Evolutionary conservation across 176 grass and related monocot species (phyloP).

Genomic region (Eremochloa ophiuroides): DNA sequence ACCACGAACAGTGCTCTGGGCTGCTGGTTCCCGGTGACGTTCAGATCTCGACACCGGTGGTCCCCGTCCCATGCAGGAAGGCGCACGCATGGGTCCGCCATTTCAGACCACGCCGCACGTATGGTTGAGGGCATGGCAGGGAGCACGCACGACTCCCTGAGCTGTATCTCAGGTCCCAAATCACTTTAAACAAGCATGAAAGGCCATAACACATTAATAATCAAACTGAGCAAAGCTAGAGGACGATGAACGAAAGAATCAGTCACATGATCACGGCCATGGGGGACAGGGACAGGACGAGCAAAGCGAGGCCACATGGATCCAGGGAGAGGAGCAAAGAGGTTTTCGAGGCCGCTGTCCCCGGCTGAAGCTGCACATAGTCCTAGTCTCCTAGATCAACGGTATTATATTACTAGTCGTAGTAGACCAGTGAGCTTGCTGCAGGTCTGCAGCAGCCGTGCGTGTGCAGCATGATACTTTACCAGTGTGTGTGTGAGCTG

Average conservation of each 20-base stretch:
- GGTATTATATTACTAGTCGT: neutral
- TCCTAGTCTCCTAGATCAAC: neutral
- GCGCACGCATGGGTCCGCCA: neutral
- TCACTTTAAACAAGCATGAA: neutral
- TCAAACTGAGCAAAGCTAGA: neutral
- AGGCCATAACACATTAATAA: neutral
- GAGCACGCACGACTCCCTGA: neutral
- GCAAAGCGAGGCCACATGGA: conserved; percentile 19
- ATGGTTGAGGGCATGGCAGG: too few relatives aligned
- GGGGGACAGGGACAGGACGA: conserved; percentile 23
- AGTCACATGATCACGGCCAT: neutral
- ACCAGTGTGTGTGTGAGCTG: too few relatives aligned
- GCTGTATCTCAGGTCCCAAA: neutral
- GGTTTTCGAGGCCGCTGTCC: conserved; percentile 15
- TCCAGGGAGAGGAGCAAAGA: neutral
- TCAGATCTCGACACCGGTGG: conserved; percentile 33
- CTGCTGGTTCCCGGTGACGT: neutral
- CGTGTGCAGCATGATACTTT: neutral
- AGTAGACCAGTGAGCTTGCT: neutral
- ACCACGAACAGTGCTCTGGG: neutral
- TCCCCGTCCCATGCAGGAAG: neutral
- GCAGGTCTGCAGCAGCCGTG: neutral
- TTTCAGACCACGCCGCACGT: too few relatives aligned
- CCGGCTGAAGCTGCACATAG: conserved; percentile 9
- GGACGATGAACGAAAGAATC: neutral